Base-by-base conservation (phyloP, 331 rosid genomes). In the Quercus phellos region DNA sequence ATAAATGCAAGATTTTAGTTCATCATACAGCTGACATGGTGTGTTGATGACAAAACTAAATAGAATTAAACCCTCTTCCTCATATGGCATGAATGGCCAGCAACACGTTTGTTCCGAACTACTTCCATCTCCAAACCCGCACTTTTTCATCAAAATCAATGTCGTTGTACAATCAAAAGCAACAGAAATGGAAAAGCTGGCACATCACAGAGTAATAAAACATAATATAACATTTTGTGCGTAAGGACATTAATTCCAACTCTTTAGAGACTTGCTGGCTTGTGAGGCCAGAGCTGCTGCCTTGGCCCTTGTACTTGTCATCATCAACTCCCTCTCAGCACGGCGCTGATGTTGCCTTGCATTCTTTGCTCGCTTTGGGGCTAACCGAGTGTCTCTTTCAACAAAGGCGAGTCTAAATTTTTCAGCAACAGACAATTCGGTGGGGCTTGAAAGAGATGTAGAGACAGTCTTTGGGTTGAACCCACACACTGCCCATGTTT, bases 271-370 rank as follows among this genome's bases (percentile, higher is more conserved):
- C 78, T 87, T 94, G 90, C 89, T 86, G n/a, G 68, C 90, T 80
- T 86, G 90, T 12, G 98, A 90, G 74, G 99, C 97, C 34, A 92
- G 78, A 27, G 85, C 90, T 70, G 80, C 69, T 51, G 97, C 90
- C 90, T 94, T 92, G 51, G 97, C 90, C 56, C 90, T 89, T 5
- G 95, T 55, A 78, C 82, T 86, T 87, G 79, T 86, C 89, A 88
- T 80, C 85, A 87, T 42, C 89, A 88, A 81, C 55, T 92, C 97
- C 76, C 90, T 84, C 74, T 82, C 92, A 0, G 93, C 97, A n/a
- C 97, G 95, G 10, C 97, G 90, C 77, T 85, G 97, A 55, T 85
- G 95, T 66, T 94, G 99, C 79, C 99, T 92, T 0, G 94, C 92
- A 75, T 94, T 94, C 77, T 92, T 92, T 10, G 97, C 99, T 72